Conservation (phyloP, 306 rosid genomes). For the Hippophae gyantsensis region DNA sequence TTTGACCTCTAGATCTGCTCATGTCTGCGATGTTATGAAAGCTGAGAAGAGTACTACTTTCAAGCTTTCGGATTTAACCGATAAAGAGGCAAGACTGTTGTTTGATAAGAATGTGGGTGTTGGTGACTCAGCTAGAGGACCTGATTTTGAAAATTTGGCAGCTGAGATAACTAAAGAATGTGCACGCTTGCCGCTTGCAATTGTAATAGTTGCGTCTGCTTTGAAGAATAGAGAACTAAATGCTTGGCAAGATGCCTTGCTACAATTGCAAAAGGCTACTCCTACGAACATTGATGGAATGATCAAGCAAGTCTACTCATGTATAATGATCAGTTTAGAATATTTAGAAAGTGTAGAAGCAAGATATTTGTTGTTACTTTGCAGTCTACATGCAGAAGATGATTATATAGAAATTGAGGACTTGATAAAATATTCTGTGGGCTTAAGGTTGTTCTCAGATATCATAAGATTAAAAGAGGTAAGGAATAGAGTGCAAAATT, state of each 20-base stretch:
- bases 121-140: background rate
- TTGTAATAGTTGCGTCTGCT: conserved; percentile 18
- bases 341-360: conserved; percentile 3
- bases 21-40: background rate
- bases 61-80: background rate
- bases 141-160: background rate
- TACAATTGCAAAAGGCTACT: conserved; percentile 4
- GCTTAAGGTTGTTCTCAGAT: background rate
- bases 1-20: background rate
- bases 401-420: background rate
- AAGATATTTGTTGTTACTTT: background rate
- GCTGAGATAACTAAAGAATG: conserved; percentile 20
- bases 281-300: background rate
- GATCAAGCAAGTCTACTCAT: conserved; percentile 3
- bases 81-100: background rate
- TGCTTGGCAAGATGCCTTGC: conserved; percentile 16
- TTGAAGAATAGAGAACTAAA: background rate
- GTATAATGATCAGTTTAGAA: conserved; percentile 1
- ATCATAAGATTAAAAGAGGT: background rate
- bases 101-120: background rate
- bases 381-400: background rate
- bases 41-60: background rate
- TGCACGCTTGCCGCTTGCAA: conserved; percentile 25
- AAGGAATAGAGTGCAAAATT: conserved; percentile 5
- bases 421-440: background rate